Evolutionary conservation across 495 filamentous ascomycete species (phyloP).

Genomic region (Penicillium paradoxum): DNA sequence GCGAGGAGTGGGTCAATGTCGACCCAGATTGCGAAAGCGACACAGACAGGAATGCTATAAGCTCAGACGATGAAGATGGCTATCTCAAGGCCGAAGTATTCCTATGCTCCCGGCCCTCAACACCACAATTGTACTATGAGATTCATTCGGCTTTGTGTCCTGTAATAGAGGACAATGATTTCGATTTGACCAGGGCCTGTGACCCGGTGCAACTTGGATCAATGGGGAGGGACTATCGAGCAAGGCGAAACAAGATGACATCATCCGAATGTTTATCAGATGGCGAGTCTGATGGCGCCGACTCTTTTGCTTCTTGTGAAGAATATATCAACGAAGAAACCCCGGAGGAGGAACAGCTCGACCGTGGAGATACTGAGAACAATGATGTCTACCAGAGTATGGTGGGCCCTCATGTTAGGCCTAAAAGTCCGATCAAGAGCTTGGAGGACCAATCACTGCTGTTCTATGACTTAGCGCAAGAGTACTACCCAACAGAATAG

Average conservation of each 20-base stretch:
- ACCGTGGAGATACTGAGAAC: background rate
- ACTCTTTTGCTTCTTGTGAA: background rate
- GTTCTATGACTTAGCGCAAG: background rate
- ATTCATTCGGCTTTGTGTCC: background rate
- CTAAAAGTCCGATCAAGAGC: background rate
- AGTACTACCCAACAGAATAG: background rate
- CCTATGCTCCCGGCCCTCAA: background rate
- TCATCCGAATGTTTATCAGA: no score
- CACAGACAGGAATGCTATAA: background rate
- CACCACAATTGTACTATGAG: background rate
- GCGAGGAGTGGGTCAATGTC: background rate
- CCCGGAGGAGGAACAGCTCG: background rate
- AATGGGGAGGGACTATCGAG: constrained; percentile 5
- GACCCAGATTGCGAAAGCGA: background rate
- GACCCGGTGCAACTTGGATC: constrained; percentile 8
- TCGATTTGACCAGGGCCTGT: constrained; percentile 12
- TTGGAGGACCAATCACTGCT: background rate
- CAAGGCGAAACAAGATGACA: background rate
- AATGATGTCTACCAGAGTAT: background rate
- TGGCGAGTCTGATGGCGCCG: background rate
- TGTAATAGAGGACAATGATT: constrained; percentile 1
- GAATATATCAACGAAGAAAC: background rate
- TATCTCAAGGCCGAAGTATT: background rate
- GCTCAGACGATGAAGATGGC: background rate
- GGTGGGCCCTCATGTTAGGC: background rate